Base-by-base conservation (phyloP, 495 filamentous ascomycete genomes). In the Aspergillus funiculosus region DNA sequence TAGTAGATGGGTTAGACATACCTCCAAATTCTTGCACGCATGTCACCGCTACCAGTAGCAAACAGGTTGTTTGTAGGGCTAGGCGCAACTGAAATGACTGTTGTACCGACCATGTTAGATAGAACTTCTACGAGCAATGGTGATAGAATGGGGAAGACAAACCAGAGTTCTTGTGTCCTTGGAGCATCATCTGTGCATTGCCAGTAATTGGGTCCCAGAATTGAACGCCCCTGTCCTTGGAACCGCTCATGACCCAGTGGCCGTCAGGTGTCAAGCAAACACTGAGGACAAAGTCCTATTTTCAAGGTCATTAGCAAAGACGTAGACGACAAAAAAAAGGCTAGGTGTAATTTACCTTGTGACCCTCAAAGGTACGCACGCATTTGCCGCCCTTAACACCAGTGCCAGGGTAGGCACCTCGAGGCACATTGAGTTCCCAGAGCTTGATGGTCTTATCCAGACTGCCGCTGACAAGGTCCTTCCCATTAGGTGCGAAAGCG, bases 391-490 rank as follows among this genome's bases (percentile, higher is more conserved):
- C 80, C 74, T 86, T 87, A 28, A 79, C 69, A 35, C 76, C 76
- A 32, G 73, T 73, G 57, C 77, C 78, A 29, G 76, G 69, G 42
- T 81, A 72, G 49, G 75, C 64, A 36, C 79, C 79, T 46, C 85
- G 76, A 36, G 86, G 78, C 21, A 83, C 77, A 20, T 75, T 77
- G 29, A 94, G 73, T 65, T 94, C 88, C 88, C 88, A 94, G 76
- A 92, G 86, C 75, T 94, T 94, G 72, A 94, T 94, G 2, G 88
- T 92, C 75, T 90, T 91, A 63, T 94, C 88, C 51, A 94, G 70
- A 77, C 85, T 89, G 45, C 88, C 88, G 58, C 85, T 89, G 58
- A 94, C 87, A 39, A 94, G 79, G 53, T 90, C 86, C 45, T 84
- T 83, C 38, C 87, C 87, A 51, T 88, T 89, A 19, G 88, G 88